phyloP scores from a whole-genome alignment of 352 stramenopile species.

The Plasmopara viticola region DNA sequence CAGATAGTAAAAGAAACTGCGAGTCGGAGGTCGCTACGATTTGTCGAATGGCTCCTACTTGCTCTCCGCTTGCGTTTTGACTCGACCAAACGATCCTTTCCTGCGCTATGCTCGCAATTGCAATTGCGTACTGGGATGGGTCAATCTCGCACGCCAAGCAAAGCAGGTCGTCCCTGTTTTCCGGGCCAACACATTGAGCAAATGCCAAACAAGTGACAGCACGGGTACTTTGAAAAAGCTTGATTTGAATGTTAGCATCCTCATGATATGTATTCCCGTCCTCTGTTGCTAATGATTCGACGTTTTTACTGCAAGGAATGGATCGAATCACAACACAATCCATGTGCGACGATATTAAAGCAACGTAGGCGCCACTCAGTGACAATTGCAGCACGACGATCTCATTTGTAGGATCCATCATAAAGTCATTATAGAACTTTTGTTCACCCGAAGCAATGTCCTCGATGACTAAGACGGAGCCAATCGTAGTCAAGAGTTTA shows the following conservation, averaged over 20 bases:
- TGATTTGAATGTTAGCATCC: conserved; percentile 2
- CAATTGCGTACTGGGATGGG: conserved; percentile 3
- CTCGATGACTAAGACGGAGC: conserved; percentile 28
- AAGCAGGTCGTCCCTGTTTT: conserved; percentile 9
- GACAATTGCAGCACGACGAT: conserved; percentile 31
- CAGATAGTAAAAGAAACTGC: conserved; percentile 21
- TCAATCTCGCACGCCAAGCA: conserved; percentile 24
- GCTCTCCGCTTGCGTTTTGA: conserved; percentile 2
- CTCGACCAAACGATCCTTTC: conserved; percentile 22
- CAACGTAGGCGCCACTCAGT: conserved; percentile 10
- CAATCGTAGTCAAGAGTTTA: conserved; percentile 24
- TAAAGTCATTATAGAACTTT: conserved; percentile 14
- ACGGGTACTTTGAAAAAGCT: conserved; percentile 7
- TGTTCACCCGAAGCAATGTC: conserved; percentile 23
- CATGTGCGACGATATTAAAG: conserved; percentile 21
- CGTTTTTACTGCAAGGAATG: conserved; percentile 1
- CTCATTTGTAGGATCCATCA: conserved; percentile 5
- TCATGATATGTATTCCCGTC: neutral
- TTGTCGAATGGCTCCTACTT: conserved; percentile 8
- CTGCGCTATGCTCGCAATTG: conserved; percentile 9
- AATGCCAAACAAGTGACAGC: conserved; percentile 20
- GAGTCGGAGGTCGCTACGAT: conserved; percentile 16
- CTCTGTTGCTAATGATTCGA: neutral
- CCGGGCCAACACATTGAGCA: neutral
- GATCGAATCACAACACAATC: conserved; percentile 16